phyloP scores from a whole-genome alignment of 768 basidiomycete species.

The Tubosaeta sp. region DNA sequence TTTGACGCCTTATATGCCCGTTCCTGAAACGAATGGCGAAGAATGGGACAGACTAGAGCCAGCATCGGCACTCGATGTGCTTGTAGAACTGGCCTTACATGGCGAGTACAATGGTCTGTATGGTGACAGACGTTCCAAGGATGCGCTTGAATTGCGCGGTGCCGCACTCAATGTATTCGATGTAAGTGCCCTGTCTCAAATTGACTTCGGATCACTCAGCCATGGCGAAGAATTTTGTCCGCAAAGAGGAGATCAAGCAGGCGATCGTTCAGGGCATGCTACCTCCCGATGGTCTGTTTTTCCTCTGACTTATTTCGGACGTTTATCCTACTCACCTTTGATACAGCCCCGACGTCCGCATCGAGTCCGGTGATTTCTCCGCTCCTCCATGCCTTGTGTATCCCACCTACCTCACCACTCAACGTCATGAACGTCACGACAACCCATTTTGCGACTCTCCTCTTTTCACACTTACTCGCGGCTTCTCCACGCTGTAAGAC shows the following conservation, averaged over 20 bases:
- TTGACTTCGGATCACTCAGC: not conserved
- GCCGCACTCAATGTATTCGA: conserved; percentile 82
- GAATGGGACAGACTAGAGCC: conserved; percentile 88
- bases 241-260: conserved; percentile 64
- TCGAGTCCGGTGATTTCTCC: conserved; percentile 53
- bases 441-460: conserved; percentile 68
- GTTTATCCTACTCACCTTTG: not conserved
- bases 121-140: conserved; percentile 54
- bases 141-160: conserved; percentile 68
- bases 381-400: conserved; percentile 63
- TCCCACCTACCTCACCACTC: conserved; percentile 57
- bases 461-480: conserved; percentile 77
- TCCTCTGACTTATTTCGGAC: not conserved
- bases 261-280: conserved; percentile 73
- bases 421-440: conserved; percentile 55
- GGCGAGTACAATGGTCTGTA: conserved; percentile 81
- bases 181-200: conserved; percentile 39
- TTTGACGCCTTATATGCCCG: conserved; percentile 70
- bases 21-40: conserved; percentile 81
- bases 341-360: conserved; percentile 20
- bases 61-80: conserved; percentile 74
- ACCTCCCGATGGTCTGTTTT: conserved; percentile 45
- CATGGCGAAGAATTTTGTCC: conserved; percentile 61
- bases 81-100: conserved; percentile 78
- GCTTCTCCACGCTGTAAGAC: conserved; percentile 61